phyloP scores from a whole-genome alignment of 345 rosid genomes.

The Gossypium arboreum region DNA sequence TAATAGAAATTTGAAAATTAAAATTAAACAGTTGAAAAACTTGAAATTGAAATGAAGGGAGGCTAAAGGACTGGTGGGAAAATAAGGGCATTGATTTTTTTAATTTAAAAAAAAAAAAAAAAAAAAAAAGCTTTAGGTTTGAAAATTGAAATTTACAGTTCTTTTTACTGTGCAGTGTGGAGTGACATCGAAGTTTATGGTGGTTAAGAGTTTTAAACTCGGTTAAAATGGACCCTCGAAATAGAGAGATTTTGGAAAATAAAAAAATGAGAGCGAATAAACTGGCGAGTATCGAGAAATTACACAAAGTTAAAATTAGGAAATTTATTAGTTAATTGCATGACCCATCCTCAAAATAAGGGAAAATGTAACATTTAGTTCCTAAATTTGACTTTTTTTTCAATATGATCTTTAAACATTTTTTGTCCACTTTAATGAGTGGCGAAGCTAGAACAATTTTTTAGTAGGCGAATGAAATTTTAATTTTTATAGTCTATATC shows the following conservation, averaged over 20 bases:
- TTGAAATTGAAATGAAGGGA: constrained; percentile 21
- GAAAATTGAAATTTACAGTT: neutral
- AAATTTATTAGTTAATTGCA: neutral
- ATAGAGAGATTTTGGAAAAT: constrained; percentile 30
- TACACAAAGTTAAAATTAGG: neutral
- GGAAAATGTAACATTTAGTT: too few species aligned
- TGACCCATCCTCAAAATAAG: too few species aligned
- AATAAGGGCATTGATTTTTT: constrained; percentile 22
- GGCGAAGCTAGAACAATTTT: too few species aligned
- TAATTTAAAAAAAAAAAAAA: neutral
- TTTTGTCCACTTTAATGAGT: too few species aligned
- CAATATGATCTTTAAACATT: too few species aligned
- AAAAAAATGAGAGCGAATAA: constrained; percentile 48
- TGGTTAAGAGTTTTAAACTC: constrained; percentile 13
- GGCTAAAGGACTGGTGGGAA: constrained; percentile 9
- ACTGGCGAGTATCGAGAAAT: neutral
- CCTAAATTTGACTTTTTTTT: too few species aligned
- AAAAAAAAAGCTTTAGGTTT: neutral
- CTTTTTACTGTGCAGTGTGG: neutral
- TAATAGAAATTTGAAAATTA: neutral
- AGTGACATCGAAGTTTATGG: constrained; percentile 24
- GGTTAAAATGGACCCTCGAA: constrained; percentile 18
- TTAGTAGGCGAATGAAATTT: too few species aligned
- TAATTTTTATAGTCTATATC: too few species aligned
- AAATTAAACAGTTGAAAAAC: neutral